Evolutionary conservation across 768 basidiomycete species (phyloP).

Genomic region (Tricholoma matsutake): DNA sequence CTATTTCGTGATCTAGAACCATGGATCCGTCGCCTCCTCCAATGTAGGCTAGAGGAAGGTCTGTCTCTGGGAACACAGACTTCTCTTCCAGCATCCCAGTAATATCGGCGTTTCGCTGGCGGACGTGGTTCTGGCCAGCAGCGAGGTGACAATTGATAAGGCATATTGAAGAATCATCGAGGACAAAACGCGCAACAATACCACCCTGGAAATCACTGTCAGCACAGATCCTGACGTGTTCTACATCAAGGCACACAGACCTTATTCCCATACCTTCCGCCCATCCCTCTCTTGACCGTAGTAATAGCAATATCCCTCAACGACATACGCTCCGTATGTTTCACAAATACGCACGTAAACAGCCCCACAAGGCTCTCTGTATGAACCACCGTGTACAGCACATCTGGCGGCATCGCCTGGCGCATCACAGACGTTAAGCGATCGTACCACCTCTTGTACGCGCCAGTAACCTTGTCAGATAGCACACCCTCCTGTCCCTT

Average conservation of each 20-base stretch:
- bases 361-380: slow-evolving; percentile 90
- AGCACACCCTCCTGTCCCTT: slow-evolving; percentile 49
- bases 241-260: slow-evolving; percentile 35
- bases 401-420: slow-evolving; percentile 65
- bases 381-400: slow-evolving; percentile 75
- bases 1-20: slow-evolving; percentile 93
- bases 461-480: slow-evolving; percentile 81
- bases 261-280: slow-evolving; percentile 94
- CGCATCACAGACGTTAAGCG: slow-evolving; percentile 70
- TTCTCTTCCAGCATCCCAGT: slow-evolving; percentile 85
- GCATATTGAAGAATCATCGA: slow-evolving; percentile 92
- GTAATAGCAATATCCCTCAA: slow-evolving; percentile 73
- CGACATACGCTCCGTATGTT: slow-evolving; percentile 54
- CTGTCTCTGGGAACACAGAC: slow-evolving; percentile 54
- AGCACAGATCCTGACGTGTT: slow-evolving; percentile 2
- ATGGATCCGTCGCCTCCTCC: slow-evolving; percentile 93
- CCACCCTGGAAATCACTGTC: slow-evolving; percentile 57
- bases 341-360: slow-evolving; percentile 75
- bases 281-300: slow-evolving; percentile 89
- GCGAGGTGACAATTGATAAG: slow-evolving; percentile 97
- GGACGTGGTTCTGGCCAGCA: slow-evolving; percentile 84
- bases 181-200: slow-evolving; percentile 83
- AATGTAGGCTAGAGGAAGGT: slow-evolving; percentile 66
- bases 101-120: slow-evolving; percentile 83
- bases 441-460: slow-evolving; percentile 90